A percentile compares a stretch with the other conserved stretches of the same genome.
These are phyloP conservation scores for Murraya koenigii DNA, from an alignment of 345 rosid species.

Conservation along the genomic window DNA sequence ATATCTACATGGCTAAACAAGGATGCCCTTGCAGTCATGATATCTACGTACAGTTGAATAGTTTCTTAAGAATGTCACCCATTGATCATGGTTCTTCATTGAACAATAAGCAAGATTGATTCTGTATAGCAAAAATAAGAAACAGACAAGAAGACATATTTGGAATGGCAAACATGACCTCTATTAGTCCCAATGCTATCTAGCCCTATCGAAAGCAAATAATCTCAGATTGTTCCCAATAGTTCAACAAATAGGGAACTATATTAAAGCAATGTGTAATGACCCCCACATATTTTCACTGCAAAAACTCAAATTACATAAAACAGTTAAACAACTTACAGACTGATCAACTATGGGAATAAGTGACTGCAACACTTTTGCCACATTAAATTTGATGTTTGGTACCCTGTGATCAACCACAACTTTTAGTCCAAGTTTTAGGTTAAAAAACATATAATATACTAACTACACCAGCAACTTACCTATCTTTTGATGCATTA, in stretches of 20 bases:
- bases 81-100: neutral
- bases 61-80: neutral
- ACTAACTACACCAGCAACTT: constrained; percentile 9
- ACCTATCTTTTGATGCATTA: constrained; percentile 87
- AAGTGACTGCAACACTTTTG: constrained; percentile 88
- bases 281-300: neutral
- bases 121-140: neutral
- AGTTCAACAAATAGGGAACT: neutral
- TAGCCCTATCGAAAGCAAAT: neutral
- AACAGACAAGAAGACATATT: neutral
- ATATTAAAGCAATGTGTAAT: neutral
- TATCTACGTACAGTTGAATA: neutral
- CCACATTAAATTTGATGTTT: constrained; percentile 93
- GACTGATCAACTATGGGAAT: constrained; percentile 80
- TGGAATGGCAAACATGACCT: neutral
- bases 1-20: neutral
- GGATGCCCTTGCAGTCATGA: neutral
- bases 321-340: constrained; percentile 43
- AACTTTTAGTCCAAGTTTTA: neutral
- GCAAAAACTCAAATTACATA: neutral
- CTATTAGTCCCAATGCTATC: neutral
- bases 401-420: constrained; percentile 60
- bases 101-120: neutral
- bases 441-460: neutral
- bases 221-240: neutral